phyloP scores from a whole-genome alignment of 345 rosid species.

The Boechera stricta region DNA sequence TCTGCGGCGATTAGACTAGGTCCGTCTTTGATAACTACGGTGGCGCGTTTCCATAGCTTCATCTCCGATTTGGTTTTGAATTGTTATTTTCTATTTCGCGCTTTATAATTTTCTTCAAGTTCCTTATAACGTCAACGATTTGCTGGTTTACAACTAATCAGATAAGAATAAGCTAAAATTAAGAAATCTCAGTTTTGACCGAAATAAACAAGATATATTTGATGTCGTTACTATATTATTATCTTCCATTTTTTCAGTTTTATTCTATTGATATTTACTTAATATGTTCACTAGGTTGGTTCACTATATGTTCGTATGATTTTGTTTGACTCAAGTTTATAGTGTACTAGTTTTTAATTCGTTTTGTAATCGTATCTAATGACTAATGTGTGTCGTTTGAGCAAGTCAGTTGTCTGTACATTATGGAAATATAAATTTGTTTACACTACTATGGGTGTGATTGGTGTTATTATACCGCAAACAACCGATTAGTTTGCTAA shows the following conservation, averaged over 20 bases:
- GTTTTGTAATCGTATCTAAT: not conserved
- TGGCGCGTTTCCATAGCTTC: conserved; percentile 68
- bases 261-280: not conserved
- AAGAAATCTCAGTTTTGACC: conserved; percentile 17
- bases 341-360: no score
- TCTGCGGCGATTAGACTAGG: conserved; percentile 57
- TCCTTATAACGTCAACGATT: not conserved
- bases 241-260: not conserved
- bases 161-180: conserved; percentile 33
- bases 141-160: conserved; percentile 1
- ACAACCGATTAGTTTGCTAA: not conserved
- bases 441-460: not conserved
- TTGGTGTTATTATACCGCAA: not conserved
- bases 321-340: not conserved
- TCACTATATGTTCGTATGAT: not conserved
- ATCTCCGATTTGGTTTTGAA: conserved; percentile 26
- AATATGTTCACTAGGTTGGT: not conserved
- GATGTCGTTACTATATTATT: not conserved
- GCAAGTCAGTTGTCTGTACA: no score
- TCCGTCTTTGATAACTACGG: conserved; percentile 71
- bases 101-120: not conserved
- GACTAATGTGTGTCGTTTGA: not conserved
- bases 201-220: not conserved
- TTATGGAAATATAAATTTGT: not conserved
- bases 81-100: conserved; percentile 4